Evolutionary conservation across 2,329 filamentous ascomycete species (phyloP).

Genomic region (Microsporum audouinii): DNA sequence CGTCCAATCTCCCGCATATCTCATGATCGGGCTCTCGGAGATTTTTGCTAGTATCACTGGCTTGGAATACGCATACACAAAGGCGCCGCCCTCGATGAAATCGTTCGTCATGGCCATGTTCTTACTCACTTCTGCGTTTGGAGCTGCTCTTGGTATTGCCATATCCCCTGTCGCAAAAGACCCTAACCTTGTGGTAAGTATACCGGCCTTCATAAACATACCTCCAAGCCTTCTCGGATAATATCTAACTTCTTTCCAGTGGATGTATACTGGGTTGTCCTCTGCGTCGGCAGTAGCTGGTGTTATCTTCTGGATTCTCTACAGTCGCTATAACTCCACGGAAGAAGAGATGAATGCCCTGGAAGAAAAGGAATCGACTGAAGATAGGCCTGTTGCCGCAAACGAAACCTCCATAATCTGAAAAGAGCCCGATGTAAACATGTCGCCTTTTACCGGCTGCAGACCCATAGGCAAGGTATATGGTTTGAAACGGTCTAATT

Average conservation of each 20-base stretch:
- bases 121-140: conserved; percentile 48
- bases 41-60: conserved; percentile 54
- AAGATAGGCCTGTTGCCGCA: conserved; percentile 12
- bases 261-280: conserved; percentile 52
- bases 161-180: conserved; percentile 51
- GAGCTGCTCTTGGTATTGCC: conserved; percentile 49
- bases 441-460: neutral
- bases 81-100: conserved; percentile 59
- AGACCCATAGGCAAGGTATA: neutral
- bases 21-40: conserved; percentile 42
- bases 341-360: conserved; percentile 43
- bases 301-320: conserved; percentile 43
- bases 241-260: conserved; percentile 21
- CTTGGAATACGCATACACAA: conserved; percentile 64
- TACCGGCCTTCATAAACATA: neutral
- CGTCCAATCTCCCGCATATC: conserved; percentile 35
- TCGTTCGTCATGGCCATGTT: conserved; percentile 48
- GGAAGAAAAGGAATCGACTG: conserved; percentile 19
- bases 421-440: neutral
- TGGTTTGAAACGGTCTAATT: neutral
- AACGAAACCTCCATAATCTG: neutral
- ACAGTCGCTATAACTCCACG: conserved; percentile 37
- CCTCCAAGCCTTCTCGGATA: neutral
- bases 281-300: conserved; percentile 40
- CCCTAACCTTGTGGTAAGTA: conserved; percentile 44